Evolutionary conservation across 345 rosid species (phyloP), one percentile per base, ranked within the genome.

Genomic region (Citrus medica): DNA sequence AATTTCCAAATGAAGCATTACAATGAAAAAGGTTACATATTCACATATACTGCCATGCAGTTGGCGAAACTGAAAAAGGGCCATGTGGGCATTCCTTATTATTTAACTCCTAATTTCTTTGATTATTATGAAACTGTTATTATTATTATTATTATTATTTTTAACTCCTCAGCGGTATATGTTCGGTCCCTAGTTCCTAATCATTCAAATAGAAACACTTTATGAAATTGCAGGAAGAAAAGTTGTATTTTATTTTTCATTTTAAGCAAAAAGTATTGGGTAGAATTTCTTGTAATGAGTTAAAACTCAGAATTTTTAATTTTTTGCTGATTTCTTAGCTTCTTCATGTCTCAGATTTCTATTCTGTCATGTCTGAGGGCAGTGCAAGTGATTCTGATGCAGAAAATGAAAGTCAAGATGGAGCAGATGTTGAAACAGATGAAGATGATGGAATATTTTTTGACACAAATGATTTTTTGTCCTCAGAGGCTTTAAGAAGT

Each of bases 331-430:
- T 51, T 37, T 66, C 55, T 73, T 76, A 69, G 28, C 40, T 42
- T 84, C 70, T 21, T 79, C 67, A 51, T 88, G 79, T 82, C 40
- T 70, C 92, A 97, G 98, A 97, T 90, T 94, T 97, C 91, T 97
- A 97, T 83, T 97, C 99, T 67, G 99, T 97, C 78, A 85, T 94
- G 94, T 97, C 99, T 40, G 97, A 94, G 84, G 99, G 94, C 40
- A 90, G 93, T 86, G 92, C 85, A 63, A 96, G 92, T 80, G 98
- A 90, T 78, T 89, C 93, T 69, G 98, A 93, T 76, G 98, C 86
- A 56, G 99, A 97, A 64, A 92, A 92, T 82, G 99, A 91, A 82
- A 97, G 98, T 84, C 95, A 88, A 79, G 93, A 90, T 84, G 99
- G 98, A 74, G 93, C 75, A 74, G 97, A 91, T 84, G 93, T 82